A percentile compares a stretch with the other conserved stretches of the same genome.
phyloP scores from a whole-genome alignment of 202 grass and related monocot species.

The Brachypodium distachyon region DNA sequence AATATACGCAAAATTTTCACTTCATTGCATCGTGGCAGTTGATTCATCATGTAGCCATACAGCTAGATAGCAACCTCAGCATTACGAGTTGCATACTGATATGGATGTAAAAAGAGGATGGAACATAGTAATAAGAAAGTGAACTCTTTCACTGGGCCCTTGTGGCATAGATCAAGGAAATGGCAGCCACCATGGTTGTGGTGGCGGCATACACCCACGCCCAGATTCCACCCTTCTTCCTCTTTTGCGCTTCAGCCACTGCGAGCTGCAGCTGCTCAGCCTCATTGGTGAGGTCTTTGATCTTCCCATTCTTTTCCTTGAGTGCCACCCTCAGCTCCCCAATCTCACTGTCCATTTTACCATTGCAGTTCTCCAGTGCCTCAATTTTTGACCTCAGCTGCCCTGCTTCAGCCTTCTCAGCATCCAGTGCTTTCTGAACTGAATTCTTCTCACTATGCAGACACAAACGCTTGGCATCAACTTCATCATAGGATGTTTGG shows the following conservation, averaged over 20 bases:
- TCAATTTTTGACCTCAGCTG: conserved; percentile 35
- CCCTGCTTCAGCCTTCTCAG: conserved; percentile 31
- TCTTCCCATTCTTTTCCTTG: conserved; percentile 37
- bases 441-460: conserved; percentile 31
- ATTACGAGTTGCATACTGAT: conserved; percentile 12
- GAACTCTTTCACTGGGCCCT: conserved; percentile 32
- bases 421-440: conserved; percentile 17
- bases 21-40: conserved; percentile 27
- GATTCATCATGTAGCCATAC: conserved; percentile 16
- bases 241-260: conserved; percentile 44
- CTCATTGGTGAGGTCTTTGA: conserved; percentile 32
- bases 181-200: conserved; percentile 64
- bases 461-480: background rate
- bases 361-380: conserved; percentile 33
- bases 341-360: conserved; percentile 47
- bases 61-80: conserved; percentile 20
- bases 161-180: conserved; percentile 66
- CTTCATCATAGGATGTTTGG: conserved; percentile 9
- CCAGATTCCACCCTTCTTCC: conserved; percentile 55
- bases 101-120: background rate
- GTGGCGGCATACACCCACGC: conserved; percentile 67
- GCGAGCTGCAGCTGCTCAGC: conserved; percentile 46
- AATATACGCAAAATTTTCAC: background rate
- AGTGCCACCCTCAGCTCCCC: conserved; percentile 23
- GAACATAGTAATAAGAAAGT: background rate